Base-by-base conservation (phyloP, 2,329 filamentous ascomycete genomes). In the Xylariaceae sp. region DNA sequence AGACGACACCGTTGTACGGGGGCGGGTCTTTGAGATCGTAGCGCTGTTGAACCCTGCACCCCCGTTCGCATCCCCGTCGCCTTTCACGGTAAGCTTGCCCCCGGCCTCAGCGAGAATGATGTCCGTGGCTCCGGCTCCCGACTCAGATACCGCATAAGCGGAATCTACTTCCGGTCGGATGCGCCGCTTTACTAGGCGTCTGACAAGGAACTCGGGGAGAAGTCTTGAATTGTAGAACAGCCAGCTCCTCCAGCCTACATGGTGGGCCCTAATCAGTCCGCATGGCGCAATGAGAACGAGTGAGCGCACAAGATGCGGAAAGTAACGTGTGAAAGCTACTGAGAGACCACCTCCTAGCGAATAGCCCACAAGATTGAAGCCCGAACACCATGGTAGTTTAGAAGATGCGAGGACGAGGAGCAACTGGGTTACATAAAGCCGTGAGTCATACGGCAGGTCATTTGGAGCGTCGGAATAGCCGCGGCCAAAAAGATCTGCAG, bases 341-440 rank as follows among this genome's bases (percentile, higher is more conserved):
- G 81, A 79, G 39, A 95, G 80, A 13, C 86, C 88, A 34, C 90
- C 90, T 42, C 90, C 90, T 0, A 96, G 76, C 0, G 87, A 91
- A 68, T 94, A 95, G 2, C 90, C 90, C 3, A 91, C 71, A 6
- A 95, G 72, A 54, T 84, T 82, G 68, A 94, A 93, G 47, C 75
- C 74, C 1, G 38, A 19, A 3, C 70, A 71, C 85, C 84, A 89
- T 1, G 75, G 51, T 2, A 87, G 63, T 1, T 72, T 68, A 0
- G 86, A 89, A 1, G 85, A 88, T 1, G 80, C 75, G n/a, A 89
- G 72, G 9, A 79, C 83, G 11, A 87, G 73, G 33, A 88, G 71
- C 34, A 90, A 82, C 66, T 89, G 83, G 1, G 80, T 75, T 3
- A 77, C 78, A 70, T 87, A 90, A 5, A 91, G 79, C 1, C 79